phyloP scores from a whole-genome alignment of 495 filamentous ascomycete genomes.

The Penicillium waksmanii region DNA sequence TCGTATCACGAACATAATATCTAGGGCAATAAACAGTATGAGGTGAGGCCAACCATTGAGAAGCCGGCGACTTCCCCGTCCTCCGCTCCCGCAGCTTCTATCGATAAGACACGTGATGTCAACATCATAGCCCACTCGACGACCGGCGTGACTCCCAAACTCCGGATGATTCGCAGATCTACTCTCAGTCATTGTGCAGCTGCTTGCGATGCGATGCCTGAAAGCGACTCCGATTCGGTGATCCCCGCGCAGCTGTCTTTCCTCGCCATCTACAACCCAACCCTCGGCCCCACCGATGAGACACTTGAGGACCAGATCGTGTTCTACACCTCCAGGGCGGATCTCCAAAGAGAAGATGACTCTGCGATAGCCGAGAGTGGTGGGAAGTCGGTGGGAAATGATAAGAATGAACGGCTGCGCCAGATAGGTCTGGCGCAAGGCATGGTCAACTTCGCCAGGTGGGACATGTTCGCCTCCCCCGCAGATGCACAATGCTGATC shows the following conservation, averaged over 20 bases:
- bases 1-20: slow-evolving; percentile 36
- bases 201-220: slow-evolving; percentile 44
- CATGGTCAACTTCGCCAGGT: slow-evolving; percentile 91
- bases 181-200: slow-evolving; percentile 18
- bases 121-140: slow-evolving; percentile 26
- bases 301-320: slow-evolving; percentile 88
- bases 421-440: slow-evolving; percentile 98
- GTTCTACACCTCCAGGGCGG: slow-evolving; percentile 70
- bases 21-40: neutral
- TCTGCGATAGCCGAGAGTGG: slow-evolving; percentile 52
- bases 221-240: slow-evolving; percentile 41
- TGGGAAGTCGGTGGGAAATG: slow-evolving; percentile 61
- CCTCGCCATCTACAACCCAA: slow-evolving; percentile 92
- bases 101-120: slow-evolving; percentile 51
- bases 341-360: slow-evolving; percentile 38
- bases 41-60: neutral
- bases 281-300: slow-evolving; percentile 84
- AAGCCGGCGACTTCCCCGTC: neutral
- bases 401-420: slow-evolving; percentile 79
- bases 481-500: slow-evolving; percentile 20
- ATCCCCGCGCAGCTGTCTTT: slow-evolving; percentile 86
- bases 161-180: slow-evolving; percentile 1
- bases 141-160: slow-evolving; percentile 11
- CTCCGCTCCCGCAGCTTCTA: slow-evolving; percentile 9
- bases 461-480: slow-evolving; percentile 23